Evolutionary conservation across 176 grass and related monocot genomes (phyloP).

Genomic region (Leersia perrieri): DNA sequence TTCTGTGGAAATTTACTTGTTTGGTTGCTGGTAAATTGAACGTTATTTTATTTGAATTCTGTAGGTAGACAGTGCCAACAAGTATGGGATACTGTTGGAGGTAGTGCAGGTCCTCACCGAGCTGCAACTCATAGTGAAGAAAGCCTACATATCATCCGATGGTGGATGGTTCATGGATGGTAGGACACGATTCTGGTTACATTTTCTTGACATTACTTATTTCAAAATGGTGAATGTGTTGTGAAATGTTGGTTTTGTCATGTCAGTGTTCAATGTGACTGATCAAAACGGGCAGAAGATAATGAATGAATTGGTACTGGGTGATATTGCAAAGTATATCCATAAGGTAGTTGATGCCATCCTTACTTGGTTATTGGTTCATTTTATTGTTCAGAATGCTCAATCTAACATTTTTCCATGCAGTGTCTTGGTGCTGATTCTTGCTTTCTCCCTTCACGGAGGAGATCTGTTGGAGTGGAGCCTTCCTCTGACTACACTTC

Average conservation of each 20-base stretch:
- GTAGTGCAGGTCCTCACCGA: conserved; percentile 85
- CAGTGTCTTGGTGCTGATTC: conserved; percentile 67
- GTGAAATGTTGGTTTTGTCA: conserved; percentile 14
- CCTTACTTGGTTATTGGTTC: conserved; percentile 9
- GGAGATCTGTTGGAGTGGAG: conserved; percentile 56
- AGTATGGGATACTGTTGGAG: conserved; percentile 88
- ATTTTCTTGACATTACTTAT: conserved; percentile 14
- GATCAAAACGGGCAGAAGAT: conserved; percentile 75
- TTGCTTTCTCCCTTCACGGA: conserved; percentile 46
- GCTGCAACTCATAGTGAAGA: conserved; percentile 79
- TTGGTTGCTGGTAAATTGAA: conserved; percentile 12
- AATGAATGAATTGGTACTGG: conserved; percentile 32
- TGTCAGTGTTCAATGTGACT: conserved; percentile 83
- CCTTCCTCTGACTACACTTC: conserved; percentile 64
- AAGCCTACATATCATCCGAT: conserved; percentile 92
- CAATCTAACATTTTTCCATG: conserved; percentile 15
- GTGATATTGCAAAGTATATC: conserved; percentile 58
- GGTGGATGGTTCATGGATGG: conserved; percentile 97
- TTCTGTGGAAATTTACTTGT: background rate
- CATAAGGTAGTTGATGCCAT: conserved; percentile 48
- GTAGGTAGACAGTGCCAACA: conserved; percentile 90
- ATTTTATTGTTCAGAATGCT: background rate
- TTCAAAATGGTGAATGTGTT: background rate
- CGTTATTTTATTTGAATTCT: background rate
- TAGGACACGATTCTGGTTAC: conserved; percentile 1